These are phyloP conservation scores for Heterobasidion annosum DNA, from an alignment of 1,284 basidiomycete genomes.

Conservation along the genomic window DNA sequence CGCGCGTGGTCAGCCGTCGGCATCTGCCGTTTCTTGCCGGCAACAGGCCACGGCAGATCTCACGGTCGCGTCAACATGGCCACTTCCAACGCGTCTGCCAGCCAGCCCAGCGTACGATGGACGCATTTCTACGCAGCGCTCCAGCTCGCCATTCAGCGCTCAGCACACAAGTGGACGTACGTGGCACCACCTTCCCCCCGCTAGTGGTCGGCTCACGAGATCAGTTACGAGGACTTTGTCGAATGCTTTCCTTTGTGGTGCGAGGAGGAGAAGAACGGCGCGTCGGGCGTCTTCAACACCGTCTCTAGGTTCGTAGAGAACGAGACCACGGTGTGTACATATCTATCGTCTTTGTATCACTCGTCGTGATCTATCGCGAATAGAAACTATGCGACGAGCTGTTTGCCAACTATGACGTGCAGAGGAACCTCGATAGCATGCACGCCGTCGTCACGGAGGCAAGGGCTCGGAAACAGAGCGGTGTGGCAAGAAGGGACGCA, in stretches of 20 bases:
- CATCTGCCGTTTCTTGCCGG: too few species aligned
- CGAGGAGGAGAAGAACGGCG: constrained; percentile 63
- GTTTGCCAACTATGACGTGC: constrained; percentile 54
- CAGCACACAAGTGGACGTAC: constrained; percentile 77
- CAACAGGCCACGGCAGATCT: too few species aligned
- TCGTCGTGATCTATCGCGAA: constrained; percentile 2
- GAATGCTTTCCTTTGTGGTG: constrained; percentile 71
- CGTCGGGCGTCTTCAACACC: constrained; percentile 54
- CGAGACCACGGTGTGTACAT: constrained; percentile 42
- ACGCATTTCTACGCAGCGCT: constrained; percentile 66
- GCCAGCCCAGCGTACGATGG: constrained; percentile 56
- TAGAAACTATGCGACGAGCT: constrained; percentile 40
- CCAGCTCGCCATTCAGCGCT: constrained; percentile 63
- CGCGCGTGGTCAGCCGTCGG: too few species aligned
- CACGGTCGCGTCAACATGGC: too few species aligned
- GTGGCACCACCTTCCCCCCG: constrained; percentile 19
- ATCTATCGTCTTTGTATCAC: neutral
- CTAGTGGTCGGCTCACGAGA: neutral
- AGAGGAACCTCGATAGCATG: constrained; percentile 58
- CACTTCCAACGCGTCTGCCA: constrained; percentile 13
- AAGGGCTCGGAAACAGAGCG: constrained; percentile 47
- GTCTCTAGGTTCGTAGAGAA: constrained; percentile 63
- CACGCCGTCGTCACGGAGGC: constrained; percentile 63
- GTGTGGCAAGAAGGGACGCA: constrained; percentile 37
- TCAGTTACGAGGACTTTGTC: constrained; percentile 66